Conservation (phyloP, 768 basidiomycete species). For the Pleurotus tuoliensis region DNA sequence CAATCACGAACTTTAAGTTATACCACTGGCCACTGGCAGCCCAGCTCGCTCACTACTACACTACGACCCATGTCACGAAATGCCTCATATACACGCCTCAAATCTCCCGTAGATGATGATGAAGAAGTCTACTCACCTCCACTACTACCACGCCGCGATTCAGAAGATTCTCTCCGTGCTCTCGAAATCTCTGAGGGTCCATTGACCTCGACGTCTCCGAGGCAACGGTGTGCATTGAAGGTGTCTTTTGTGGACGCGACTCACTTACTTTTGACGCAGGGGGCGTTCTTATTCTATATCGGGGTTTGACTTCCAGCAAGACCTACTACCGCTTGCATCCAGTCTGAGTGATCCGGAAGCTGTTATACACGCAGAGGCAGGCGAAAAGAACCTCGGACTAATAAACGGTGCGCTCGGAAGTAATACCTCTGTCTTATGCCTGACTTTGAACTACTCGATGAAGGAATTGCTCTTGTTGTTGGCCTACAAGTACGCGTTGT, state of each 20-base stretch:
- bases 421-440: constrained; percentile 27
- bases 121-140: constrained; percentile 25
- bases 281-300: constrained; percentile 65
- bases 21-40: too few species aligned
- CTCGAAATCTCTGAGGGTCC: constrained; percentile 75
- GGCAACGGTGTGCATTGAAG: constrained; percentile 26
- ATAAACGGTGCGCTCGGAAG: constrained; percentile 56
- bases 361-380: constrained; percentile 33
- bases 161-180: constrained; percentile 68
- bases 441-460: constrained; percentile 71
- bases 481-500: constrained; percentile 66
- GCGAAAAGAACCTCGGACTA: constrained; percentile 74
- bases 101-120: constrained; percentile 31
- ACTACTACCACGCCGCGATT: constrained; percentile 31
- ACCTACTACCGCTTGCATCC: constrained; percentile 71
- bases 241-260: background rate
- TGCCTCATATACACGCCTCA: constrained; percentile 12
- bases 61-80: constrained; percentile 4
- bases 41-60: background rate
- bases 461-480: constrained; percentile 83
- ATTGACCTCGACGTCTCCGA: constrained; percentile 24
- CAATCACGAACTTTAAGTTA: too few species aligned
- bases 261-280: constrained; percentile 20
- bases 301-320: constrained; percentile 76
- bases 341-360: constrained; percentile 71